Percentiles rank a stretch among this genome's conserved stretches.
Evolutionary conservation across 2,329 filamentous ascomycete genomes (phyloP).

Genomic region (Trichoderma sp.): DNA sequence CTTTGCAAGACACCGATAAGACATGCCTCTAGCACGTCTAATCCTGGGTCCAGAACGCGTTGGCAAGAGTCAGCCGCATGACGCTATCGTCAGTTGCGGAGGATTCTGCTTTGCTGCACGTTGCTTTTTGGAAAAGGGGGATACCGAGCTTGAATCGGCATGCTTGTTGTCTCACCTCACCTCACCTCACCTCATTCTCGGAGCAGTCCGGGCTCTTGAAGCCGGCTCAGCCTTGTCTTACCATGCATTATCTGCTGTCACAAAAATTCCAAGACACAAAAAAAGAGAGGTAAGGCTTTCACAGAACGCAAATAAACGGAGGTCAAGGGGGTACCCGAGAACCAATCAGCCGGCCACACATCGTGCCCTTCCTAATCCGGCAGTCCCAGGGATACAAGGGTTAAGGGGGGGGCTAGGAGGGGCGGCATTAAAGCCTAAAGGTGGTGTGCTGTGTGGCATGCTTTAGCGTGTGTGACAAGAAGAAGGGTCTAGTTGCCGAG

Average conservation of each 20-base stretch:
- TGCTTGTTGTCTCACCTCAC: background rate
- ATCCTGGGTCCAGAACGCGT: background rate
- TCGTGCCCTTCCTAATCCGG: slow-evolving; percentile 18
- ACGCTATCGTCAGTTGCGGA: background rate
- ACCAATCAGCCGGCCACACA: slow-evolving; percentile 12
- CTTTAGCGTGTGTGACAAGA: slow-evolving; percentile 12
- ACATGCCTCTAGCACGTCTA: background rate
- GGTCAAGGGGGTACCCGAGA: too few species aligned
- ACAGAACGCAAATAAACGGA: background rate
- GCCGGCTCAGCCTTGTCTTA: background rate
- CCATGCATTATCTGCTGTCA: background rate
- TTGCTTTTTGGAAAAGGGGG: background rate
- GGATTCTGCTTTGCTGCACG: background rate
- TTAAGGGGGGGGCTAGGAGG: background rate
- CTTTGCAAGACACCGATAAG: background rate
- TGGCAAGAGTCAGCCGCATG: background rate
- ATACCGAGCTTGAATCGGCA: background rate
- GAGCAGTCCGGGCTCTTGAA: background rate
- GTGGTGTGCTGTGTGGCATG: slow-evolving; percentile 3
- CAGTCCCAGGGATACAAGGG: background rate
- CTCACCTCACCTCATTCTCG: background rate
- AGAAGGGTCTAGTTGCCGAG: background rate
- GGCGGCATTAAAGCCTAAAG: background rate
- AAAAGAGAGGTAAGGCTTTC: background rate
- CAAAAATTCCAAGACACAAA: background rate